Conservation (phyloP, 192 early-diverging fungal genomes). For the Funneliformis mosseae region DNA sequence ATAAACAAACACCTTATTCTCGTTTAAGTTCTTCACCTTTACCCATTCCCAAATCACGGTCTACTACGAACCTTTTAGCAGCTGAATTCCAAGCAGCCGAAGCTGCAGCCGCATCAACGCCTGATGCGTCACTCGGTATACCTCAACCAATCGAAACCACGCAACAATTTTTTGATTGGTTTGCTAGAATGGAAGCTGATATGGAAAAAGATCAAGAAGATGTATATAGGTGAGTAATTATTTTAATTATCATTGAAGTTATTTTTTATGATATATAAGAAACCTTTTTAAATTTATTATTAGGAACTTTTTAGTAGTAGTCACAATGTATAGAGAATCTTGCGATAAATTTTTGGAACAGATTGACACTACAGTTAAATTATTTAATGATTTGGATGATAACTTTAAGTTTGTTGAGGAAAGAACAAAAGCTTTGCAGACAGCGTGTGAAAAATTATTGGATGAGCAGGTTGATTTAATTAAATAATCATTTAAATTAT, state of each 20-base stretch:
- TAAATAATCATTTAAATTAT: background rate
- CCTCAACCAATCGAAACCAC: constrained; percentile 77
- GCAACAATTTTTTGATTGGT: constrained; percentile 96
- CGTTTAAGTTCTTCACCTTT: constrained; percentile 31
- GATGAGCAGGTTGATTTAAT: constrained; percentile 57
- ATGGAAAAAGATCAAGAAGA: constrained; percentile 90
- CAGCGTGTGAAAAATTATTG: constrained; percentile 79
- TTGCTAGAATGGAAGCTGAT: constrained; percentile 72
- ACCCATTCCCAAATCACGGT: constrained; percentile 38
- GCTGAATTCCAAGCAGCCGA: constrained; percentile 33
- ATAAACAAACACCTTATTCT: constrained; percentile 27
- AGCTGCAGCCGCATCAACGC: constrained; percentile 29
- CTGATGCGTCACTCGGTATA: constrained; percentile 43
- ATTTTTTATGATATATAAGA: background rate
- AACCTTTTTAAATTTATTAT: background rate
- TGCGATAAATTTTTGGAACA: constrained; percentile 69
- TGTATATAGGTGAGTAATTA: constrained; percentile 64
- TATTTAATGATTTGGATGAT: constrained; percentile 65
- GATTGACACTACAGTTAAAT: constrained; percentile 54
- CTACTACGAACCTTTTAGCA: constrained; percentile 39
- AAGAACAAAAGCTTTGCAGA: constrained; percentile 75
- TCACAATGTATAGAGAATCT: constrained; percentile 59
- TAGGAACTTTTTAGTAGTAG: constrained; percentile 64
- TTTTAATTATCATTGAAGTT: background rate
- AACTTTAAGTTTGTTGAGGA: constrained; percentile 81